Evolutionary conservation across 2,329 filamentous ascomycete genomes (phyloP), one percentile per base, ranked within the genome.

Genomic region (Pseudogymnoascus sp.): DNA sequence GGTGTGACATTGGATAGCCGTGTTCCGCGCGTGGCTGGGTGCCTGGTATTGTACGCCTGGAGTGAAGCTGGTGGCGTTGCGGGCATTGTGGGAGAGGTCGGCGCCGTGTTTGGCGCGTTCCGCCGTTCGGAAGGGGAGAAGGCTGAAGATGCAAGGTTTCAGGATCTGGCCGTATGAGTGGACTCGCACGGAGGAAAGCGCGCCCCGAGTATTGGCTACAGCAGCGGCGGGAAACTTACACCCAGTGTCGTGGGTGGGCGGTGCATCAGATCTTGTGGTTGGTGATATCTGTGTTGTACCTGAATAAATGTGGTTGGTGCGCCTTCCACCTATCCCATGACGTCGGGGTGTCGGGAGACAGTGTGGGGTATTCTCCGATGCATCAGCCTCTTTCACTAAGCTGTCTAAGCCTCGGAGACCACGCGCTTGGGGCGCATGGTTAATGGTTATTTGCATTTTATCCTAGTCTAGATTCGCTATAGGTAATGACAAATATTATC

Each of bases 11-110:
- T 56, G n/a, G 50, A 19, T 21, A 56, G 29, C 14, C 50, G 29
- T 21, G 50, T 56, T 35, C 50, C 60, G 31, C 38, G 44, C 4
- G 60, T 44, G 24, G 44, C 60, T 19, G 37, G 33, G 7, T 62
- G 38, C n/a, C 60, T 62, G 13, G 60, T 62, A 35, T 62, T 50
- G 31, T 44, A 44, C 6, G 59, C 35, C 35, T 61, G 35, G 6
- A 47, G 35, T 29, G 59, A 61, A n/a, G 38, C 16, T 24, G 59
- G 59, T 14, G 59, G 38, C 2, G 35, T 61, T 26, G 59, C 59
- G 7, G 35, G 59, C 35, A 40, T 38, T 13, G 21, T 47, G 33
- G 59, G 33, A 47, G 59, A 61, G 59, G 38, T 26, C 10, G 59
- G 19, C 59, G 24, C 38, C 24, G 1, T 24, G 38, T 8, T 21